Base-by-base conservation (phyloP, 192 early-diverging fungal genomes). In the Rhizophagus clarus region DNA sequence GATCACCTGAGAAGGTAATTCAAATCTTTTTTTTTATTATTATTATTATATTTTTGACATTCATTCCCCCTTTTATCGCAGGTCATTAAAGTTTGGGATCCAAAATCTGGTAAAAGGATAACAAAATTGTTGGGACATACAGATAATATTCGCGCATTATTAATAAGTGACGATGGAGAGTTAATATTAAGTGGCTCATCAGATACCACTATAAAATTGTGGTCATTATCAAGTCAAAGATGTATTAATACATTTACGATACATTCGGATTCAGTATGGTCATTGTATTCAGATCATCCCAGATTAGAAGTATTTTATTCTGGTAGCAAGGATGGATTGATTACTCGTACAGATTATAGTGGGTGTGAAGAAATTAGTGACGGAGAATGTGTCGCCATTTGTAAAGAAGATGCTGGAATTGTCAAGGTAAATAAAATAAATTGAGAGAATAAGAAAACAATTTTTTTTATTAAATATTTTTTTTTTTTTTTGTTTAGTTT, bases 141-240 rank as follows among this genome's bases (percentile, higher is more conserved):
- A n/a, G 98, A 99, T 82, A 96, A 96, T 80, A 94, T 99, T 31
- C 93, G 98, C 61, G 90, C 94, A 28, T 81, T 98, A 26, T 83
- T 98, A 42, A 85, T 99, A 29, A 94, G 93, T 42, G 90, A 95
- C 37, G 96, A 97, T 84, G 97, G 96, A 42, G 89, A 94, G 85
- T 89, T 91, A 64, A 94, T 94, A 85, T 85, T 99, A 24, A 96
- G 95, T 0, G 96, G 94, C 15, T 99, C 98, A 1, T 95, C 94
- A 2, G 98, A 99, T 84, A 89, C 95, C 3, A 96, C 98, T 1
- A 95, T 98, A 72, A 99, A 99, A 84, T 88, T 98, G n/a, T 99
- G 97, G 98, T 95, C 95, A 45, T 88, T 97, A 56, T 90, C 89
- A 45, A 91, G 94, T 34, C 91, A 95, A 79, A 91, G 96, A 17